phyloP scores from a whole-genome alignment of 352 stramenopile genomes.

The Phytophthora aleatoria region DNA sequence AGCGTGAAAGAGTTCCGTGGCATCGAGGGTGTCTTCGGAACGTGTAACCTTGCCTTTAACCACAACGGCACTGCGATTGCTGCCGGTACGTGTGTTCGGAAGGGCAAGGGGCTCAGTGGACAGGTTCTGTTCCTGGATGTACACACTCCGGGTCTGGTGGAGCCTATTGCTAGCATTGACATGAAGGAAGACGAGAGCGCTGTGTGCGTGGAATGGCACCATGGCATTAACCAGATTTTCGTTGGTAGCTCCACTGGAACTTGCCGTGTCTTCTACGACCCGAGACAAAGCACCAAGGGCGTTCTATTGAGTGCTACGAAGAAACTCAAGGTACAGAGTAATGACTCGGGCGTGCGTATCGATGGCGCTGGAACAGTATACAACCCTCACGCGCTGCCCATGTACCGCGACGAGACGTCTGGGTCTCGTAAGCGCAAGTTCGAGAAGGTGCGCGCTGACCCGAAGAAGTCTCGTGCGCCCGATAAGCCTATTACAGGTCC shows the following conservation, averaged over 20 bases:
- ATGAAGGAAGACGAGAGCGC: conserved; percentile 86
- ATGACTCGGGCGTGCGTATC: conserved; percentile 70
- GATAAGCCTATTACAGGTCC: conserved; percentile 78
- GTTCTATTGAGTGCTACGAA: conserved; percentile 84
- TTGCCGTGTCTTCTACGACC: conserved; percentile 79
- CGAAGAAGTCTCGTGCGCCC: conserved; percentile 75
- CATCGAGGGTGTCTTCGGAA: conserved; percentile 76
- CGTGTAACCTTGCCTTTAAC: conserved; percentile 85
- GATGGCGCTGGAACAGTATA: conserved; percentile 73
- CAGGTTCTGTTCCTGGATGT: conserved; percentile 82
- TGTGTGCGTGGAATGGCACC: conserved; percentile 85
- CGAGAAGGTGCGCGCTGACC: conserved; percentile 66
- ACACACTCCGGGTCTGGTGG: conserved; percentile 51
- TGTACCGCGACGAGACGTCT: conserved; percentile 75
- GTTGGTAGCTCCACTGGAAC: conserved; percentile 67
- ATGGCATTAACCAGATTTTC: conserved; percentile 84
- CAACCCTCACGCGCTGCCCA: conserved; percentile 79
- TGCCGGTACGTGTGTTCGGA: conserved; percentile 74
- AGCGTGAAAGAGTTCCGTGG: conserved; percentile 64
- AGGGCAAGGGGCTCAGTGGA: conserved; percentile 54
- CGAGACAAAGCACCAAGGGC: conserved; percentile 71
- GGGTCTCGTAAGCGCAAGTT: conserved; percentile 74
- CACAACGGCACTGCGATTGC: conserved; percentile 67
- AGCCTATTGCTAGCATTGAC: conserved; percentile 61
- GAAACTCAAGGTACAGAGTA: conserved; percentile 63